These are phyloP conservation scores for Globisporangium acanthophoron DNA, from an alignment of 352 stramenopile genomes.

Conservation along the genomic window DNA sequence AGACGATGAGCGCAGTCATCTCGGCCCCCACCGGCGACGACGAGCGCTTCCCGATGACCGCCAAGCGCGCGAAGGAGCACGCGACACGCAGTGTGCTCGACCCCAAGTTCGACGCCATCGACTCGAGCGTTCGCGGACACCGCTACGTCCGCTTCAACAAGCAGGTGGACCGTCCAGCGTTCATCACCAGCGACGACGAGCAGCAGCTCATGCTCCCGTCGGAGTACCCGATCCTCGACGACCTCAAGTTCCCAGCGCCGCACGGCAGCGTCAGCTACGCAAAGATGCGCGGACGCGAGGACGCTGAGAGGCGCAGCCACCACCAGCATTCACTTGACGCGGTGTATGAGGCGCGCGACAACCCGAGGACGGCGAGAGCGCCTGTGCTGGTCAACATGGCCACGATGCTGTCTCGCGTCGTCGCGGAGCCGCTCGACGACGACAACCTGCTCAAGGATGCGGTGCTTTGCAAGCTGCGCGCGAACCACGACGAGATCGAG, in stretches of 20 bases:
- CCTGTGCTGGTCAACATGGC: too few species aligned
- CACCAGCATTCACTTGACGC: background rate
- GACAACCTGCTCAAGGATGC: too few species aligned
- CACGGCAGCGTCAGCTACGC: background rate
- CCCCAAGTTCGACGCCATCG: constrained; percentile 8
- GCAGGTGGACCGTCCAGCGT: constrained; percentile 6
- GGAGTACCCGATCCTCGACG: constrained; percentile 3
- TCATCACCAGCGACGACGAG: background rate
- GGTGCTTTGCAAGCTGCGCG: too few species aligned
- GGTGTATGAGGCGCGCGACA: too few species aligned
- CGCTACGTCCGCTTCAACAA: constrained; percentile 12
- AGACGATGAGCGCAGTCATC: background rate
- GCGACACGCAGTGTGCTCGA: constrained; percentile 1
- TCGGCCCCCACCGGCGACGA: too few species aligned
- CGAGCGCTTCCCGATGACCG: constrained; percentile 5
- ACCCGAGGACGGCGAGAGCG: too few species aligned
- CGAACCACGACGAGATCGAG: too few species aligned
- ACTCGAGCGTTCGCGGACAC: constrained; percentile 7
- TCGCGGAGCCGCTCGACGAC: too few species aligned
- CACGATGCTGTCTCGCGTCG: too few species aligned
- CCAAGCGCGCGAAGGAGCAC: background rate
- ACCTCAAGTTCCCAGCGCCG: constrained; percentile 1
- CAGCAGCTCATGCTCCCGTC: constrained; percentile 5
- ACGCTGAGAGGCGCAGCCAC: background rate
- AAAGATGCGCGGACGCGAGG: constrained; percentile 5